A percentile compares a stretch with the other conserved stretches of the same genome.
Evolutionary conservation across 495 filamentous ascomycete genomes (phyloP).

Genomic region (Aspergillus sclerotiicarbonarius): DNA sequence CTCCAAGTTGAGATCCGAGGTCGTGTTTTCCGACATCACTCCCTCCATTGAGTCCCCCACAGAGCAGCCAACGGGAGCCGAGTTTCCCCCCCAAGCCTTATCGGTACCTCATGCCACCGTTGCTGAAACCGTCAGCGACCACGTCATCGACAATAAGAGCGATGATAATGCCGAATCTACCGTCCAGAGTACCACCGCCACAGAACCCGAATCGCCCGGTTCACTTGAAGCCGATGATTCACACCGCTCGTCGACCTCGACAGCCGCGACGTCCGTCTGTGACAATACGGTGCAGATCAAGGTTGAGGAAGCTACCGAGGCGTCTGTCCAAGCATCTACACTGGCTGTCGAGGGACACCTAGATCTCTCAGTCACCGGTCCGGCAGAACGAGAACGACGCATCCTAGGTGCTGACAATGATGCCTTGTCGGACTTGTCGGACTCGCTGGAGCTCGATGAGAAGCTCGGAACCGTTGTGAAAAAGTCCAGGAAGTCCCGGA

Average conservation of each 20-base stretch:
- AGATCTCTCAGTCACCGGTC: conserved; percentile 15
- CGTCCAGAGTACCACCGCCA: conserved; percentile 10
- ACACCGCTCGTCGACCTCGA: conserved; percentile 38
- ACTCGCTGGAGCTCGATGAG: conserved; percentile 29
- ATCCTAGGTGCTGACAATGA: conserved; percentile 12
- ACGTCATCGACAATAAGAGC: background rate
- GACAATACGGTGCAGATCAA: conserved; percentile 28
- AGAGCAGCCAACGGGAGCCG: conserved; percentile 13
- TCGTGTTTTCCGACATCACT: conserved; percentile 32
- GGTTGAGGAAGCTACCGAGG: conserved; percentile 22
- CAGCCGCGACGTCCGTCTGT: conserved; percentile 37
- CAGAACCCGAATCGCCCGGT: conserved; percentile 31
- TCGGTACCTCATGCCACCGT: conserved; percentile 13
- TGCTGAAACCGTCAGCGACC: conserved; percentile 12
- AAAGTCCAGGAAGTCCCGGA: conserved; percentile 17
- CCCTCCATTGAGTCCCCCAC: conserved; percentile 17
- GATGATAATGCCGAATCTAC: conserved; percentile 7
- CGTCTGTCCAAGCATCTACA: conserved; percentile 6
- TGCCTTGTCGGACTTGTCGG: conserved; percentile 19
- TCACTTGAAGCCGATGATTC: conserved; percentile 35
- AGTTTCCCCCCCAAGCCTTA: background rate
- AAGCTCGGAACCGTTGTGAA: conserved; percentile 18
- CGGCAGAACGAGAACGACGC: conserved; percentile 11
- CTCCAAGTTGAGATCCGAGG: conserved; percentile 43
- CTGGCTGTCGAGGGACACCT: background rate